Evolutionary conservation across 257 asterid genomes (phyloP), one percentile per base, ranked within the genome.

Genomic region (Nicotiana benthamiana): DNA sequence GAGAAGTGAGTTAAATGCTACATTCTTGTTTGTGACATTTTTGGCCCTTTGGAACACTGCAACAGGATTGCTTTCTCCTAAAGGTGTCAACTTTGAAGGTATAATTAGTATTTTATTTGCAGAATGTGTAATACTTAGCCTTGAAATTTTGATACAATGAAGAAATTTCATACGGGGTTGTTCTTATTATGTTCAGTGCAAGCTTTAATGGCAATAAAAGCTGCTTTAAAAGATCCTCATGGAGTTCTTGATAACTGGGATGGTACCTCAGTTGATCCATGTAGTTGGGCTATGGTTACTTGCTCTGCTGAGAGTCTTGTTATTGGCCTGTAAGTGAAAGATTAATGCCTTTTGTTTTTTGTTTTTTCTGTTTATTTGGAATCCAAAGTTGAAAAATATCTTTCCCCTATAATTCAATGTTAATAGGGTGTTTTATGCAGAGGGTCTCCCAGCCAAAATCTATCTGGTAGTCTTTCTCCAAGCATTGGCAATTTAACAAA

Each of bases 31-130:
- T 79, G 54, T 89, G 53, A 22, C 60, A 8, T 82, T 84, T 62
- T 79, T 90, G 8, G 86, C 82, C 86, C 74, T 89, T 84, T 87
- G 86, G 84, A 84, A 87, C 87, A 87, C 92, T 84, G 88, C 87
- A 28, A 51, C 63, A 62, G 90, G 86, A 67, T 68, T 95, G 89
- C 96, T 95, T 74, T 93, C 99, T 34, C 89, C 99, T 16, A 91
- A 95, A 87, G 99, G 99, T 84, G 98, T 93, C 13, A 95, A 95
- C 91, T 95, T 90, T 91, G 99, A 95, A 93, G 99, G 99, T 95
- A 32, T 32, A 87, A 84, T 28, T 79, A 40, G 34, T 59, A 57
- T 11, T 13, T 60, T 28, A 3, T 5, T 26, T 20, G 22, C 75
- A 78, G 28, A 26, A 46, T 59, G n/a, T 43, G 51, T 74, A 6